Conservation (phyloP, 345 rosid species). For the Moricandia moricandioides region DNA sequence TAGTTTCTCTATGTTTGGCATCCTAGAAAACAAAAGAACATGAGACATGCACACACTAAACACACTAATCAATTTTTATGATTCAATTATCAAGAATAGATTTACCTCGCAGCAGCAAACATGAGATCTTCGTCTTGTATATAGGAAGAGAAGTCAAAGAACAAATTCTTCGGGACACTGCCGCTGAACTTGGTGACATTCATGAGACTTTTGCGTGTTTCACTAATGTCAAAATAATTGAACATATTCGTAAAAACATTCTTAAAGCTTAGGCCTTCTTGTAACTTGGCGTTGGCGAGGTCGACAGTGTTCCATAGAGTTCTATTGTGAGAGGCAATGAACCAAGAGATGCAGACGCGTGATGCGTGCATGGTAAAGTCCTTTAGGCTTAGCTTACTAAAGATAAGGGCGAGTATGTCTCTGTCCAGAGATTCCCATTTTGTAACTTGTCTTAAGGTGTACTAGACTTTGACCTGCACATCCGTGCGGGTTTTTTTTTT, state of each 20-base stretch:
- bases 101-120: too few species aligned
- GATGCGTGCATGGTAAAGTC: not conserved
- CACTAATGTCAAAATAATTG: not conserved
- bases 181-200: not conserved
- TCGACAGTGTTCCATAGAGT: slow-evolving; percentile 6
- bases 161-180: slow-evolving; percentile 1
- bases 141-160: not conserved
- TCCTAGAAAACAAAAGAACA: not conserved
- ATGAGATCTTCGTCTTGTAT: not conserved
- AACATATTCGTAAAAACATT: not conserved
- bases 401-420: slow-evolving; percentile 5
- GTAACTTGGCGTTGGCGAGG: not conserved
- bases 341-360: slow-evolving; percentile 18
- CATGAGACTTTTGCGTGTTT: not conserved
- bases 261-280: not conserved
- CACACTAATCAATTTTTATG: too few species aligned
- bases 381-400: not conserved
- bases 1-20: slow-evolving; percentile 23
- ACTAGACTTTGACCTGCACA: too few species aligned
- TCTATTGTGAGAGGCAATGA: slow-evolving; percentile 20
- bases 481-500: too few species aligned
- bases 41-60: not conserved
- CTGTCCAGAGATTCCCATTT: slow-evolving; percentile 9
- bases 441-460: not conserved
- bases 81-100: too few species aligned